Base-by-base conservation (phyloP, 805 yeast genomes). In the Huiozyma sinensis region DNA sequence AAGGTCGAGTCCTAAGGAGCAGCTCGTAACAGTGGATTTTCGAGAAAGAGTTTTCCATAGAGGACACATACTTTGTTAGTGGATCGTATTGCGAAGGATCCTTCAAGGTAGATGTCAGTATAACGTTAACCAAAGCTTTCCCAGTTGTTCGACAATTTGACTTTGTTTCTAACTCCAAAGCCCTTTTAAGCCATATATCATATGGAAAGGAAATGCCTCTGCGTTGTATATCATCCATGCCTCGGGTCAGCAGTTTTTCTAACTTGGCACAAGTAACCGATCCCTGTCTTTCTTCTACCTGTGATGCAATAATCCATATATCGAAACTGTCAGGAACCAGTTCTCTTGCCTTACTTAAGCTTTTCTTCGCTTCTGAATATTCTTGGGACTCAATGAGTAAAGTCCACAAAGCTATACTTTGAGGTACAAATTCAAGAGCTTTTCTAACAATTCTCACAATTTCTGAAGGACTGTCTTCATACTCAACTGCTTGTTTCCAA, bases 271-370 rank as follows among this genome's bases (percentile, higher is more conserved):
- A 60, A 47, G 76, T 73, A 1, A 65, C 58, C n/a, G 64, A 69
- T n/a, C 27, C 37, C 8, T 17, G 57, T 1, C 62, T 56, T 45
- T 69, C 90, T 58, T 86, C 94, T 10, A 87, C 55, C 49, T 78
- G 74, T 1, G 79, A 71, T 1, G 87, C 87, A 0, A 79, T 67
- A 2, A 86, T 62, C 90, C 95, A 86, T 1, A 87, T 68, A 32
- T 68, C 68, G 39, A 69, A 61, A 7, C 75, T 67, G 3, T 68
- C 65, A 3, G 71, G 69, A 10, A 81, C 58, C 0, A 61, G 56
- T 44, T 76, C 76, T 48, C 89, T 66, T 0, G 94, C 94, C 29
- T 57, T 61, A 50, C 77, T 77, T 31, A 88, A 62, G 0, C 77
- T 65, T 13, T 62, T 56, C 49, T 75, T 75, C 0, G 89, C 81